These are phyloP conservation scores for Chlorella variabilis DNA, from an alignment of 163 green algal species.

Conservation along the genomic window DNA sequence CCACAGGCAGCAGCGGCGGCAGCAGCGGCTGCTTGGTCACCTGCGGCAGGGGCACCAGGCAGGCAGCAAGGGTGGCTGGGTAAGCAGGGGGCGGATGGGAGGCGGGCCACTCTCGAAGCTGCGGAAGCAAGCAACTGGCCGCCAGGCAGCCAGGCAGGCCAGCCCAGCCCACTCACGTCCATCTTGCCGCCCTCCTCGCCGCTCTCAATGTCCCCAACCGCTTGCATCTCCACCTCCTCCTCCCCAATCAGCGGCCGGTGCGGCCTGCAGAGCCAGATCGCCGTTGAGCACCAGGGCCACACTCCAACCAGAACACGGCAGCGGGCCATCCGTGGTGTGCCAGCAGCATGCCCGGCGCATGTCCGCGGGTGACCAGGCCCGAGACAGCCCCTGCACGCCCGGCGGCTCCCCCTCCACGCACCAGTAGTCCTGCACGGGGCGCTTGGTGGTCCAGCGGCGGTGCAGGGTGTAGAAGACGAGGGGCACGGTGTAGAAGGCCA, in stretches of 20 bases:
- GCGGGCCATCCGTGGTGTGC: too few species aligned
- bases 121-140: too few species aligned
- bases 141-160: too few species aligned
- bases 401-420: slow-evolving; percentile 26
- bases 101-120: too few species aligned
- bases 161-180: slow-evolving; percentile 3
- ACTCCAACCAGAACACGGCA: too few species aligned
- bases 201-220: slow-evolving; percentile 24
- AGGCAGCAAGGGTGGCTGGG: neutral
- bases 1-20: slow-evolving; percentile 22
- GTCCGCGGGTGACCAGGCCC: too few species aligned
- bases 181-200: slow-evolving; percentile 4
- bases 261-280: slow-evolving; percentile 8
- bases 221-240: slow-evolving; percentile 38
- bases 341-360: too few species aligned
- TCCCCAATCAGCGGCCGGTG: slow-evolving; percentile 42
- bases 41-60: slow-evolving; percentile 7
- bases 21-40: slow-evolving; percentile 27
- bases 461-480: slow-evolving; percentile 73
- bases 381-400: neutral
- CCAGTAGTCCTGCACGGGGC: slow-evolving; percentile 60
- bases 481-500: slow-evolving; percentile 65
- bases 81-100: neutral
- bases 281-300: too few species aligned
- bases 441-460: slow-evolving; percentile 69